Evolutionary conservation across 2,329 filamentous ascomycete species (phyloP).

Genomic region (Paraconiothyrium sp.): DNA sequence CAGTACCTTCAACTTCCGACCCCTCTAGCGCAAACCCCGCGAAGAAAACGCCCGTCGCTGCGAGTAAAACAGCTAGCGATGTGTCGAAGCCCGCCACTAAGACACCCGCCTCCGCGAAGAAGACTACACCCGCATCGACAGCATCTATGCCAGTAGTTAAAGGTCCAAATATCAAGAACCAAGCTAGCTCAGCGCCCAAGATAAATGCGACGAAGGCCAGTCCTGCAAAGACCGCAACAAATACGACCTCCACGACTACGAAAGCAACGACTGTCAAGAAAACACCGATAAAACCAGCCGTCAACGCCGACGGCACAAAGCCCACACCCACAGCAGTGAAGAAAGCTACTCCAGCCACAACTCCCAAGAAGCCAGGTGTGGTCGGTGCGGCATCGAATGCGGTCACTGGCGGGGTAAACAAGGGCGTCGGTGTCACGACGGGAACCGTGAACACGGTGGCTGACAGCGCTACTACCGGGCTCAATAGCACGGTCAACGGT

Average conservation of each 20-base stretch:
- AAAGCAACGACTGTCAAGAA: slow-evolving; percentile 40
- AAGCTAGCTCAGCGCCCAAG: slow-evolving; percentile 25
- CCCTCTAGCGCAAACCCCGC: slow-evolving; percentile 23
- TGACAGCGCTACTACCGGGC: slow-evolving; percentile 48
- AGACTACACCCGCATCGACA: slow-evolving; percentile 29
- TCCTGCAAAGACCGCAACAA: slow-evolving; percentile 3
- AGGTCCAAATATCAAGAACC: slow-evolving; percentile 25
- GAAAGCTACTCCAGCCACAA: slow-evolving; percentile 33
- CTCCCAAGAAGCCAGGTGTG: slow-evolving; percentile 47
- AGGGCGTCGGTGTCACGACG: slow-evolving; percentile 47
- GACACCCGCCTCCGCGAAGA: slow-evolving; percentile 35
- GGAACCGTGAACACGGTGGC: slow-evolving; percentile 47
- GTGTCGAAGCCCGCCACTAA: slow-evolving; percentile 15
- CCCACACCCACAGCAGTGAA: slow-evolving; percentile 39
- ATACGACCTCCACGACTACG: slow-evolving; percentile 21
- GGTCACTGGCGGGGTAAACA: slow-evolving; percentile 48
- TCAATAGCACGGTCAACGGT: slow-evolving; percentile 49
- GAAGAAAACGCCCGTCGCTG: neutral
- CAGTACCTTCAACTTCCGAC: slow-evolving; percentile 6
- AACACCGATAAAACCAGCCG: slow-evolving; percentile 27
- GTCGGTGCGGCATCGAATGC: slow-evolving; percentile 47
- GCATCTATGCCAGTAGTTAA: slow-evolving; percentile 20
- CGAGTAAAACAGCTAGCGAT: slow-evolving; percentile 2
- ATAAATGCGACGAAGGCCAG: slow-evolving; percentile 20
- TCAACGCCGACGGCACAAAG: slow-evolving; percentile 30